Conservation (phyloP, 495 filamentous ascomycete species). For the Talaromyces nanjingensis region DNA sequence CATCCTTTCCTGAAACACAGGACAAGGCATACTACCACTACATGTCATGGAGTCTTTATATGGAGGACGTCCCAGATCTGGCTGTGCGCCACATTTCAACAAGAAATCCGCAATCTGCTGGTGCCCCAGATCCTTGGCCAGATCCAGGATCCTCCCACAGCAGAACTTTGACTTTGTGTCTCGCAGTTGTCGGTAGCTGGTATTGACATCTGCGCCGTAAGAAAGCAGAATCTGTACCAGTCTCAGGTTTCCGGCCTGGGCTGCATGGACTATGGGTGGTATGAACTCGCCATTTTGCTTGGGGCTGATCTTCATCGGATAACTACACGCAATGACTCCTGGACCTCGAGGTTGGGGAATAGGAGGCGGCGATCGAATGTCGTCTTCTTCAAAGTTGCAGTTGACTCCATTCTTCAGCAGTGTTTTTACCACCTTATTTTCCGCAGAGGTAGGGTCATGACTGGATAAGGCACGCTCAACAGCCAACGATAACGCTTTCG, state of each 20-base stretch:
- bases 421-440: not conserved
- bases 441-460: not conserved
- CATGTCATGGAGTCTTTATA: not conserved
- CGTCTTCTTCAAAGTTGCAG: not conserved
- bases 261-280: not conserved
- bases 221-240: constrained; percentile 4
- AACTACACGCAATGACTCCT: no score
- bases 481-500: not conserved
- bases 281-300: not conserved
- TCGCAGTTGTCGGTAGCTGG: not conserved
- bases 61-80: not conserved
- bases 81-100: not conserved
- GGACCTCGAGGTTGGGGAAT: no score
- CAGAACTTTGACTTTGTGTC: not conserved
- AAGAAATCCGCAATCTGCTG: not conserved
- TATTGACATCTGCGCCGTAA: constrained; percentile 1
- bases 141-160: not conserved
- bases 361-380: not conserved
- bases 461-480: not conserved
- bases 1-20: not conserved
- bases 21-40: not conserved
- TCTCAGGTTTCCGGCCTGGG: not conserved
- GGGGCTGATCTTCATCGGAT: no score
- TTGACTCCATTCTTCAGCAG: not conserved
- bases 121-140: not conserved